These are phyloP conservation scores for Calvatia gigantea DNA, from an alignment of 768 basidiomycete genomes.

Conservation along the genomic window DNA sequence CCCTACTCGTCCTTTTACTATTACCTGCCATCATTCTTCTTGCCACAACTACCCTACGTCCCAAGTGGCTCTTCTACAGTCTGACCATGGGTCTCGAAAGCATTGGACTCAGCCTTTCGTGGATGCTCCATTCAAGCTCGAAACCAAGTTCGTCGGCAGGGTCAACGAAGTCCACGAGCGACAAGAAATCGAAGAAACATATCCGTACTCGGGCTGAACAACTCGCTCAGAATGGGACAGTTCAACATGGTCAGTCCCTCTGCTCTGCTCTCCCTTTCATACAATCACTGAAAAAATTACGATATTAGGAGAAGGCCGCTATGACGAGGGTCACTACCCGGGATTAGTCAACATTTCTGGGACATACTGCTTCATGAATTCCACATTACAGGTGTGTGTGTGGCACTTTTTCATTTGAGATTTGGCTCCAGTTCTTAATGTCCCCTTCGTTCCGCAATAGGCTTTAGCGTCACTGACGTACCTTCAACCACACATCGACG, in stretches of 20 bases:
- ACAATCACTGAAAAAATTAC: neutral
- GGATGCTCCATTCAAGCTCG: slow-evolving; percentile 50
- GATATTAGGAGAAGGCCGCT: slow-evolving; percentile 16
- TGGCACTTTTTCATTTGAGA: slow-evolving; percentile 7
- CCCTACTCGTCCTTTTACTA: slow-evolving; percentile 51
- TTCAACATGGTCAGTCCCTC: slow-evolving; percentile 19
- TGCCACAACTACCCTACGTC: slow-evolving; percentile 23
- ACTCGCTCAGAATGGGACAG: slow-evolving; percentile 38
- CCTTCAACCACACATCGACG: slow-evolving; percentile 75
- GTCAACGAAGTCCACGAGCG: slow-evolving; percentile 19
- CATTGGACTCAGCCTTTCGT: slow-evolving; percentile 52
- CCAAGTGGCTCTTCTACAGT: slow-evolving; percentile 23
- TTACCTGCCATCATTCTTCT: slow-evolving; percentile 52
- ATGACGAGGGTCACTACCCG: slow-evolving; percentile 64
- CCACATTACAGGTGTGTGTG: slow-evolving; percentile 76
- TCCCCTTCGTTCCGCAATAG: slow-evolving; percentile 38
- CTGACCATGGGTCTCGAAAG: slow-evolving; percentile 55
- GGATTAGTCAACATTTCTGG: slow-evolving; percentile 95
- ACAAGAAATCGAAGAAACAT: slow-evolving; percentile 46
- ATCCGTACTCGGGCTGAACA: slow-evolving; percentile 56
- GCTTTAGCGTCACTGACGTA: slow-evolving; percentile 86
- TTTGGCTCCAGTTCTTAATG: neutral
- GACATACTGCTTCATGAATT: slow-evolving; percentile 97
- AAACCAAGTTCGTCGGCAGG: slow-evolving; percentile 14
- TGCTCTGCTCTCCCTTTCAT: slow-evolving; percentile 6